These are phyloP conservation scores for Cyberlindnera subsufficiens DNA, from an alignment of 805 yeast species.

Conservation along the genomic window DNA sequence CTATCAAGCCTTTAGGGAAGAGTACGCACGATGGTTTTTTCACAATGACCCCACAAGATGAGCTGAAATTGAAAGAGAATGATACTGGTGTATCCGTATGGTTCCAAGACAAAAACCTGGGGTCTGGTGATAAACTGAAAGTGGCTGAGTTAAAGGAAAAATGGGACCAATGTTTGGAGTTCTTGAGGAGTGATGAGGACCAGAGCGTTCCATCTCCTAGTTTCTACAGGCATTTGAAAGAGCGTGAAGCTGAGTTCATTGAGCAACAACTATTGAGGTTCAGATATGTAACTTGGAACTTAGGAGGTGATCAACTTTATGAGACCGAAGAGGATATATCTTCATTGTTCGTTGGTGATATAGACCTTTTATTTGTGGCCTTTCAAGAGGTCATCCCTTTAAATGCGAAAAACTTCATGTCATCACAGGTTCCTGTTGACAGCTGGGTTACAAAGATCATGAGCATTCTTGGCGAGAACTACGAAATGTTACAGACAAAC, in stretches of 20 bases:
- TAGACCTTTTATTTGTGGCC: slow-evolving; percentile 36
- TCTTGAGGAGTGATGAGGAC: background rate
- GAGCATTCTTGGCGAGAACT: slow-evolving; percentile 18
- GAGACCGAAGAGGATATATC: slow-evolving; percentile 15
- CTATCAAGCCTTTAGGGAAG: slow-evolving; percentile 10
- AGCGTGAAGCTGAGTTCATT: slow-evolving; percentile 13
- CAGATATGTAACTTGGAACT: slow-evolving; percentile 34
- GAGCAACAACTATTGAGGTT: slow-evolving; percentile 18
- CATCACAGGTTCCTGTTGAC: slow-evolving; percentile 27
- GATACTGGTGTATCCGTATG: background rate
- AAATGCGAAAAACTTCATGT: slow-evolving; percentile 32
- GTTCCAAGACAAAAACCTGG: slow-evolving; percentile 5
- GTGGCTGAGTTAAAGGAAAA: slow-evolving; percentile 4
- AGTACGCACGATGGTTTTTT: slow-evolving; percentile 13
- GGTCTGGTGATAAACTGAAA: background rate
- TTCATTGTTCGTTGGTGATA: slow-evolving; percentile 4
- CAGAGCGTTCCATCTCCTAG: slow-evolving; percentile 2
- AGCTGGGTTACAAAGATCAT: slow-evolving; percentile 28
- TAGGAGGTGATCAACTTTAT: slow-evolving; percentile 26
- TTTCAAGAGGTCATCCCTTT: slow-evolving; percentile 48
- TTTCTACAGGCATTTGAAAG: slow-evolving; percentile 12
- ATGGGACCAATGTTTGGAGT: slow-evolving; percentile 8
- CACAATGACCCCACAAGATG: slow-evolving; percentile 12
- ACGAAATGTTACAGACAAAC: slow-evolving; percentile 33
- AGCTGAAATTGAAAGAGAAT: background rate